These are phyloP conservation scores for Barnettozyma californica DNA, from an alignment of 805 yeast genomes.

Conservation along the genomic window DNA sequence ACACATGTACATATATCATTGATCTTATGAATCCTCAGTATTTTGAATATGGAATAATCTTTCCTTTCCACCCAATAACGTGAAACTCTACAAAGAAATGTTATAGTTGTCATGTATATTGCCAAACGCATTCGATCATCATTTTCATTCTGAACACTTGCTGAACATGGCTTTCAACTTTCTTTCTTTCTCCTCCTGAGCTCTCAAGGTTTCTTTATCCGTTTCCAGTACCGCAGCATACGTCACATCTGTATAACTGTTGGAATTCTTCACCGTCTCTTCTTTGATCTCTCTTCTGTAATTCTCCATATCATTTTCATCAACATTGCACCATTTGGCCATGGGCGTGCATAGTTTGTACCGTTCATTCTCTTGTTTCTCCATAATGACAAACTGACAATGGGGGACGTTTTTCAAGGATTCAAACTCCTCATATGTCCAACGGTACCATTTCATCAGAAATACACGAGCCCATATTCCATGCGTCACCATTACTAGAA, in stretches of 20 bases:
- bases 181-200: conserved; percentile 38
- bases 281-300: conserved; percentile 19
- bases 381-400: conserved; percentile 80
- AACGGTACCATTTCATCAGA: conserved; percentile 89
- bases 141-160: conserved; percentile 5
- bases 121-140: neutral
- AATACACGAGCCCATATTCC: conserved; percentile 94
- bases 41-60: no score
- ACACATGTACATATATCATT: conserved; percentile 2
- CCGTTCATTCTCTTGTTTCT: conserved; percentile 44
- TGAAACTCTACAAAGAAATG: neutral
- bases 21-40: neutral
- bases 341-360: conserved; percentile 58
- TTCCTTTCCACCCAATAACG: neutral
- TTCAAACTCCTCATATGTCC: conserved; percentile 90
- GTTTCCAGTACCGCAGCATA: conserved; percentile 2
- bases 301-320: conserved; percentile 13
- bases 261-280: conserved; percentile 21
- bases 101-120: neutral
- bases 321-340: conserved; percentile 63
- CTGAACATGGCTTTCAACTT: conserved; percentile 37
- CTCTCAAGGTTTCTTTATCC: conserved; percentile 24
- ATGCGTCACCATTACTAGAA: conserved; percentile 82
- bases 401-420: conserved; percentile 77
- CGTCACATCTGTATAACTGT: conserved; percentile 21